phyloP scores from a whole-genome alignment of 768 basidiomycete species.

The Kwoniella dendrophila region DNA sequence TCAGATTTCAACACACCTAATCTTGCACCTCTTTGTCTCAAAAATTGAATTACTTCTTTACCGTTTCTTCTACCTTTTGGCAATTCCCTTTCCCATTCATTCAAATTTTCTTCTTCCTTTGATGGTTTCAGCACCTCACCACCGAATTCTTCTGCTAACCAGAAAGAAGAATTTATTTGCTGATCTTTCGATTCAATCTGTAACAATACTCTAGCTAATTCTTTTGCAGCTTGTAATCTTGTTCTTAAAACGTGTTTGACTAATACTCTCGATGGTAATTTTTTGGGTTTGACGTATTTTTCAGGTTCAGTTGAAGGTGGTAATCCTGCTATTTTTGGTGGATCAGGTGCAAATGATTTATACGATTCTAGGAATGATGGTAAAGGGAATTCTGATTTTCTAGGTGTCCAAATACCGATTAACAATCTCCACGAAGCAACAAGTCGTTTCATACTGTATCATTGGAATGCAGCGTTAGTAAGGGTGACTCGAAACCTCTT shows the following conservation, averaged over 20 bases:
- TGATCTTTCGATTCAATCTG: conserved; percentile 59
- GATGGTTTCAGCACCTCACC: conserved; percentile 37
- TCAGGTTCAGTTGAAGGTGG: conserved; percentile 33
- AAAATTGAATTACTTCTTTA: conserved; percentile 71
- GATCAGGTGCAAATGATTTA: conserved; percentile 35
- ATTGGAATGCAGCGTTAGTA: neutral
- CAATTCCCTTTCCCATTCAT: conserved; percentile 52
- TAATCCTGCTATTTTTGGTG: conserved; percentile 42
- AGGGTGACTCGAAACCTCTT: neutral
- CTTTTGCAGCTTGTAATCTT: conserved; percentile 77
- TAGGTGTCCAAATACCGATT: conserved; percentile 89
- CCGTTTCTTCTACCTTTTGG: conserved; percentile 61
- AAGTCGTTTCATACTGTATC: conserved; percentile 74
- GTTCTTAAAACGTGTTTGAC: conserved; percentile 86
- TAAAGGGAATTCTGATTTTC: conserved; percentile 75
- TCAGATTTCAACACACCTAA: conserved; percentile 61
- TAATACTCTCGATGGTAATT: conserved; percentile 75
- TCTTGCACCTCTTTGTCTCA: conserved; percentile 72
- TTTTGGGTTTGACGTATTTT: conserved; percentile 34
- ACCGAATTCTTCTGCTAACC: conserved; percentile 47
- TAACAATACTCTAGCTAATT: conserved; percentile 72
- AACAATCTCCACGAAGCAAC: conserved; percentile 95
- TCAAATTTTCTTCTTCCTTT: conserved; percentile 56
- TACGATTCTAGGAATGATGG: conserved; percentile 61
- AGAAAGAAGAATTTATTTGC: conserved; percentile 58